Conservation (phyloP, 2,329 filamentous ascomycete species). For the Ambrosiella cleistominuta region DNA sequence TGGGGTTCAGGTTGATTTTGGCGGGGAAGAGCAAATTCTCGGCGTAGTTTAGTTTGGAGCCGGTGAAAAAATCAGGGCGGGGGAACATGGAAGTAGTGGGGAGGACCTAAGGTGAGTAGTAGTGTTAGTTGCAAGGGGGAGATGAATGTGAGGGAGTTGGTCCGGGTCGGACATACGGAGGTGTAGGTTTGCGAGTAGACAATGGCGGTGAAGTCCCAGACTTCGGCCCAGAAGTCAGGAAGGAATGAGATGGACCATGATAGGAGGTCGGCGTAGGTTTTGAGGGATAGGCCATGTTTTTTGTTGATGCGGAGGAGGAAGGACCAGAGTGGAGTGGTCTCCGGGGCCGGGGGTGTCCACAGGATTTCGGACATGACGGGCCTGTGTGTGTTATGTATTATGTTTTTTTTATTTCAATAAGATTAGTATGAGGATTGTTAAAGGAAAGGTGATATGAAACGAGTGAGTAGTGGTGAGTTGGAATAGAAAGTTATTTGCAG, state of each 20-base stretch:
- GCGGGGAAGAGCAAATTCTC: slow-evolving; percentile 81
- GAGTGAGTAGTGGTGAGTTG: no score
- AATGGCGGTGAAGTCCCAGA: slow-evolving; percentile 71
- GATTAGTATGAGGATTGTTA: no score
- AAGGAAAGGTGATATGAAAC: no score
- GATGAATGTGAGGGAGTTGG: neutral
- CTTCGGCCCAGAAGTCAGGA: slow-evolving; percentile 63
- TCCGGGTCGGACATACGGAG: neutral
- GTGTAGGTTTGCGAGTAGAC: slow-evolving; percentile 24
- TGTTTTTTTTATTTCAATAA: no score
- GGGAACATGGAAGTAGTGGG: slow-evolving; percentile 62
- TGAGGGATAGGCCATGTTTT: slow-evolving; percentile 38
- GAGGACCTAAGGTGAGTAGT: slow-evolving; percentile 37
- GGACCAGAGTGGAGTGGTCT: slow-evolving; percentile 35
- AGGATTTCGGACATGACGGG: neutral
- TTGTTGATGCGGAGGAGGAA: slow-evolving; percentile 53
- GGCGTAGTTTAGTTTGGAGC: slow-evolving; percentile 72
- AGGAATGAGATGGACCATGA: slow-evolving; percentile 69
- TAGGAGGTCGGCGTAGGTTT: slow-evolving; percentile 59
- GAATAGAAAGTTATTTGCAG: no score
- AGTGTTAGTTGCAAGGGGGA: neutral
- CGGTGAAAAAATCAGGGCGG: slow-evolving; percentile 68
- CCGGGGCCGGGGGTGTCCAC: slow-evolving; percentile 4
- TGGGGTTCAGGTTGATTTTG: slow-evolving; percentile 38
- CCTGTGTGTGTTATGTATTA: no score